Percentiles rank a stretch among this genome's conserved stretches.
These are phyloP conservation scores for Blastocystis sp. DNA, from an alignment of 352 stramenopile genomes.

Conservation along the genomic window DNA sequence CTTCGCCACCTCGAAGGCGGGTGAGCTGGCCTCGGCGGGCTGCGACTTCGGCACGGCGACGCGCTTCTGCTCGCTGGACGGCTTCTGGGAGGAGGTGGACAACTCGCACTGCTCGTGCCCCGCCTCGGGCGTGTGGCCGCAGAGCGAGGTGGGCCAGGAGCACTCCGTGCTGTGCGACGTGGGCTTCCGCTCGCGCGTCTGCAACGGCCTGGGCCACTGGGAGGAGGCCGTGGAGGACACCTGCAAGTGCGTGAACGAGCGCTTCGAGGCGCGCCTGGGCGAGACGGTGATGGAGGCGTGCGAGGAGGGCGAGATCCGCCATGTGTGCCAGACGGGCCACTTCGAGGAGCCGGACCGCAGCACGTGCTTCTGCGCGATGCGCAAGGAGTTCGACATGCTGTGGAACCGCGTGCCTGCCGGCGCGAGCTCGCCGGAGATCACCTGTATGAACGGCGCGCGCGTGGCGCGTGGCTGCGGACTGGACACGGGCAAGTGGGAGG, in stretches of 20 bases:
- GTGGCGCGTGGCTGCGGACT: not conserved
- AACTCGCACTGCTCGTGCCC: slow-evolving; percentile 30
- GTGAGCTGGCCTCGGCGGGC: not conserved
- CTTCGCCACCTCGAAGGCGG: slow-evolving; percentile 15
- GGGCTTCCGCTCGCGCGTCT: slow-evolving; percentile 13
- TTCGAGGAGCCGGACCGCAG: not conserved
- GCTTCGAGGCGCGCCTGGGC: not conserved
- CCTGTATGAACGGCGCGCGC: slow-evolving; percentile 43
- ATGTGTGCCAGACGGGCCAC: slow-evolving; percentile 13
- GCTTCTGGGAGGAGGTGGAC: slow-evolving; percentile 45
- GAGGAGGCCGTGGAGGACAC: not conserved
- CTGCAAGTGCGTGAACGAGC: slow-evolving; percentile 6
- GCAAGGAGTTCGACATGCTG: slow-evolving; percentile 14
- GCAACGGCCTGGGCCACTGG: not conserved
- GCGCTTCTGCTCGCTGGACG: slow-evolving; percentile 46
- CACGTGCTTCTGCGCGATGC: slow-evolving; percentile 28
- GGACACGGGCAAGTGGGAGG: slow-evolving; percentile 38
- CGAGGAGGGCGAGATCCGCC: slow-evolving; percentile 17
- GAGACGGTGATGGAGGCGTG: not conserved
- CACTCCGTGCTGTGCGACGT: slow-evolving; percentile 14
- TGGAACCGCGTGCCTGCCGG: slow-evolving; percentile 23
- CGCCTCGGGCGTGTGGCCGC: slow-evolving; percentile 9
- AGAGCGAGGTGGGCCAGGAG: not conserved
- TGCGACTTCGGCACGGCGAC: slow-evolving; percentile 34
- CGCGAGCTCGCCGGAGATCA: slow-evolving; percentile 8